Evolutionary conservation across 176 grass and related monocot genomes (phyloP).

Genomic region (Ensete ventricosum): DNA sequence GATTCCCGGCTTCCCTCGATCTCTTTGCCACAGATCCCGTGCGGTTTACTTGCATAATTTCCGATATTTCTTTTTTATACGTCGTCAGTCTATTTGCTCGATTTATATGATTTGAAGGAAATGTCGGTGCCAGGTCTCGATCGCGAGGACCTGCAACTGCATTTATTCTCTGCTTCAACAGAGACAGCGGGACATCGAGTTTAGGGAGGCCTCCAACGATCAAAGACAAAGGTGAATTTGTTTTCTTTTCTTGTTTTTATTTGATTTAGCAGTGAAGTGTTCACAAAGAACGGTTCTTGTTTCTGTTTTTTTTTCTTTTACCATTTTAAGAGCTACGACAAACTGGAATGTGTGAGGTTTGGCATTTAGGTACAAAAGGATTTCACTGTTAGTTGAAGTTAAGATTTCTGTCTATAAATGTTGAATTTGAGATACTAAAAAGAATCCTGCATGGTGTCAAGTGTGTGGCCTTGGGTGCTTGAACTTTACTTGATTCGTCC

Average conservation of each 20-base stretch:
- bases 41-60: not conserved
- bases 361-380: not conserved
- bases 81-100: not conserved
- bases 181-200: conserved; percentile 86
- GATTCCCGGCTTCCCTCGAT: conserved; percentile 90
- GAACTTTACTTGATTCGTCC: not conserved
- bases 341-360: not conserved
- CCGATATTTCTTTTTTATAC: not conserved
- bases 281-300: not conserved
- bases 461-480: not conserved
- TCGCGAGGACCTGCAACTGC: conserved; percentile 90
- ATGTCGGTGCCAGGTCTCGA: conserved; percentile 40
- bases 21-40: conserved; percentile 96
- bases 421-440: not conserved
- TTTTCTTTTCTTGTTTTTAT: not conserved
- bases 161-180: conserved; percentile 88
- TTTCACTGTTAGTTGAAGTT: not conserved
- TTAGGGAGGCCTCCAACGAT: conserved; percentile 80
- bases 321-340: too few relatives aligned
- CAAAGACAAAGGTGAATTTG: conserved; percentile 61
- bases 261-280: not conserved
- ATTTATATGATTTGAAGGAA: not conserved
- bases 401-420: not conserved
- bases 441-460: not conserved
- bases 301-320: too few relatives aligned